Base-by-base conservation (phyloP, 495 filamentous ascomycete species). In the Talaromyces liani region DNA sequence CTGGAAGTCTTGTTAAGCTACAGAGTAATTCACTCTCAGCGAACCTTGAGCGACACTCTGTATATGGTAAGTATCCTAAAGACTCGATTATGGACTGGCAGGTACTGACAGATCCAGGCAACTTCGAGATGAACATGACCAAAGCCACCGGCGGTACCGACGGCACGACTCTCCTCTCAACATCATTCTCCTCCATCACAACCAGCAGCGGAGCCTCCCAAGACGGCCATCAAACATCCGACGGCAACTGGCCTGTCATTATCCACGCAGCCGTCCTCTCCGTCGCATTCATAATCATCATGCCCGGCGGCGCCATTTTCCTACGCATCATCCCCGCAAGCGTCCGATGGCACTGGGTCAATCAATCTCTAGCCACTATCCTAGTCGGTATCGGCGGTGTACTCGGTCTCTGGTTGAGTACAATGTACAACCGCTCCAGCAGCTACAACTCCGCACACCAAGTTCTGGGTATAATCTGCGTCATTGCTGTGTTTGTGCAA, bases 371-470 rank as follows among this genome's bases (percentile, higher is more conserved):
- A 18, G 81, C 77, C 7, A 57, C 79, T 5, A 63, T 73, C 29
- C 57, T 84, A 8, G 75, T 76, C 7, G 51, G 83, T 1, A 69
- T 80, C 36, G 86, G 81, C 4, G 69, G 80, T 18, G 74, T 77
- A 1, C 68, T 83, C 2, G 86, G 85, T 0, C 72, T 87, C 14
- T 69, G 77, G 22, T 69, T 81, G 31, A 79, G 80, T 59, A 69
- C 66, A 34, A 67, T 77, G 65, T 85, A 86, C 67, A 81, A 85
- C 62, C 71, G 79, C 79, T 80, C 81, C 41, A 80, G 79, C 60
- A 69, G 76, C 25, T 81, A 80, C 71, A 75, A 75, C 58, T 80
- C 79, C 9, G 72, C 76, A 2, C 86, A 89, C 67, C 86, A 89
- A 65, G 72, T 87, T 60, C 66, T 88, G 58, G 86, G 86, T 53